Evolutionary conservation across 2,329 filamentous ascomycete genomes (phyloP), one percentile per base, ranked within the genome.

Genomic region (Alternaria dauci): DNA sequence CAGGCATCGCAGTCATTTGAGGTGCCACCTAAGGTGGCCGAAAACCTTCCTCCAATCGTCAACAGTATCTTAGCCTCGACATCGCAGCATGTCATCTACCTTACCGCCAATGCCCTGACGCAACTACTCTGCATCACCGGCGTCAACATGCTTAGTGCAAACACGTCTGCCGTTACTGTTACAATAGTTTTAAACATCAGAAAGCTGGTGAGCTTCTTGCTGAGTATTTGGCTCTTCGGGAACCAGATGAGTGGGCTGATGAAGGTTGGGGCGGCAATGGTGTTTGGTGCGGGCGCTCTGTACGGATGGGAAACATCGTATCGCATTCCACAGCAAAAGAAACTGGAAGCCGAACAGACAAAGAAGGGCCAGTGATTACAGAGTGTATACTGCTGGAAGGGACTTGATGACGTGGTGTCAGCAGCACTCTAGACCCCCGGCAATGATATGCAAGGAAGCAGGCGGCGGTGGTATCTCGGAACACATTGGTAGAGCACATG

Each of bases 101-200:
- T 96, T 16, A 81, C 84, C 1, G 84, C 91, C 63, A 96, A 96
- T 71, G 92, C 96, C 0, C 76, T 96, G 50, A 98, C 95, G 3
- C 95, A 99, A 79, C 93, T 97, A 72, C 87, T 93, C 25, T 99
- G 95, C 78, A 98, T 99, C 65, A 91, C 94, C 3, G 95, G 95
- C 2, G 95, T 99, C 58, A 98, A 98, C 70, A 86, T 97, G n/a
- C 84, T 99, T 5, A 94, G 92, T 1, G 92, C 94, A 0, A 90
- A 90, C 55, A 92, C 92, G 4, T 94, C 94, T 4, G 96, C 95
- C 0, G 85, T 99, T 56, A 98, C 95, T 0, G 95, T 99, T 25
- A 97, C 94, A 1, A 96, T 99, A 70, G 93, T 98, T 48, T 84
- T 99, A 61, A 99, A 98, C 76, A 91, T 99, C 61, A 87, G 95